A percentile compares a stretch with the other conserved stretches of the same genome.
Conservation (phyloP, 176 grass and related monocot genomes). For the Oryza punctata region DNA sequence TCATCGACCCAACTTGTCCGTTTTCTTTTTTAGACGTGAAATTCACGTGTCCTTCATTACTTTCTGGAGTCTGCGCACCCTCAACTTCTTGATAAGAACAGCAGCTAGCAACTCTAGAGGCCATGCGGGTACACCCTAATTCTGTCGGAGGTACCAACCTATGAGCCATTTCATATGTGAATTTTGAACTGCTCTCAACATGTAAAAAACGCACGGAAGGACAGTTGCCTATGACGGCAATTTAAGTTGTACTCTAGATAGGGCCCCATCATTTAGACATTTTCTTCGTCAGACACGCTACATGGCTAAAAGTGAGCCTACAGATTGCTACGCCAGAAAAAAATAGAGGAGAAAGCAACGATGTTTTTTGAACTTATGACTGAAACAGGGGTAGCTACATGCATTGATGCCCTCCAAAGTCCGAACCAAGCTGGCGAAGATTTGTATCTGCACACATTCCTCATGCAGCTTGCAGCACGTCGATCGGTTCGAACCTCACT, state of each 20-base stretch:
- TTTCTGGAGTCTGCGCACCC: background rate
- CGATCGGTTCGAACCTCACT: background rate
- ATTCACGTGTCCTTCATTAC: background rate
- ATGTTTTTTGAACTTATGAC: constrained; percentile 33
- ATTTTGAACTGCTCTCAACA: constrained; percentile 32
- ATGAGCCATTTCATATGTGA: background rate
- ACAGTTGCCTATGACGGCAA: background rate
- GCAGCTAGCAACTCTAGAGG: background rate
- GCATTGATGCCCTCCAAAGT: background rate
- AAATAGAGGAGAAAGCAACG: background rate
- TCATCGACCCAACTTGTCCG: background rate
- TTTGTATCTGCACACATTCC: background rate
- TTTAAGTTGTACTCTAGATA: background rate
- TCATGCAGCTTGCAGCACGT: background rate
- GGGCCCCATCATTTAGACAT: background rate
- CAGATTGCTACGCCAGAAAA: constrained; percentile 22
- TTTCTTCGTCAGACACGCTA: constrained; percentile 22
- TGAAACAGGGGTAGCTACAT: background rate
- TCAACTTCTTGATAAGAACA: background rate
- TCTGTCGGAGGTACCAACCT: background rate
- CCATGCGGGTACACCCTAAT: background rate
- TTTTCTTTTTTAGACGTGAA: background rate
- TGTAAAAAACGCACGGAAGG: constrained; percentile 3
- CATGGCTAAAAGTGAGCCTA: constrained; percentile 46
- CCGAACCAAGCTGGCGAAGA: no score